These are phyloP conservation scores for Phytopythium sindhum DNA, from an alignment of 352 stramenopile genomes.

Conservation along the genomic window DNA sequence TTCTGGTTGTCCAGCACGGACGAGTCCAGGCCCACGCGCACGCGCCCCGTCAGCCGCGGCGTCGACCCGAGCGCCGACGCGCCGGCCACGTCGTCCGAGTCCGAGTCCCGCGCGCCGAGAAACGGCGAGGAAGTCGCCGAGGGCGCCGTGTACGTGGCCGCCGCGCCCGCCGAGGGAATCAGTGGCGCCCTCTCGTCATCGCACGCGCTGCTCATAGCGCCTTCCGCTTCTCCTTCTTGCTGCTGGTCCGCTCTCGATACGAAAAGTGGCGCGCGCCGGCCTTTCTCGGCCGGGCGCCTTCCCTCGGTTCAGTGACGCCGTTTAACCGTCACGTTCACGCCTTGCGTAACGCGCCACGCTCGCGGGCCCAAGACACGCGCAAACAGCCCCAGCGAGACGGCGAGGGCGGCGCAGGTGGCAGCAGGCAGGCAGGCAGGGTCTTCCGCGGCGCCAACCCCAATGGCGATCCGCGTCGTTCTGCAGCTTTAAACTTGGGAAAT, in stretches of 20 bases:
- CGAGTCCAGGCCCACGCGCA: conserved; percentile 61
- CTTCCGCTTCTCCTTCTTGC: background rate
- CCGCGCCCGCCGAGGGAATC: conserved; percentile 10
- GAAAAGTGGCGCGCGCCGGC: background rate
- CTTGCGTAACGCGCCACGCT: background rate
- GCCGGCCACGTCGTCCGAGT: background rate
- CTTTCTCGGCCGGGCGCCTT: no score
- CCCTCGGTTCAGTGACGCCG: background rate
- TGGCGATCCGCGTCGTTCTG: background rate
- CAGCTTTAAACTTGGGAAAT: background rate
- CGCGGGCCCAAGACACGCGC: background rate
- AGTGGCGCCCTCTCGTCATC: conserved; percentile 40
- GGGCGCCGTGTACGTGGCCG: background rate
- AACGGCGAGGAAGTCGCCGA: background rate
- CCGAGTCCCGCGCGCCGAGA: background rate
- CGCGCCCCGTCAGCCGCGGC: conserved; percentile 15
- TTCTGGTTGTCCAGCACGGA: conserved; percentile 73
- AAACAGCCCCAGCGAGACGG: background rate
- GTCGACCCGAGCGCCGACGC: conserved; percentile 10
- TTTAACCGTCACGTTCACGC: background rate
- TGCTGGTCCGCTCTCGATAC: background rate
- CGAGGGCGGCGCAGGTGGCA: background rate
- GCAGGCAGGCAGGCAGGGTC: no score
- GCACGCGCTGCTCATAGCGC: conserved; percentile 2
- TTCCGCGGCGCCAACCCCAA: background rate